phyloP scores from a whole-genome alignment of 140 eudicot species.

The Anethum foeniculum region DNA sequence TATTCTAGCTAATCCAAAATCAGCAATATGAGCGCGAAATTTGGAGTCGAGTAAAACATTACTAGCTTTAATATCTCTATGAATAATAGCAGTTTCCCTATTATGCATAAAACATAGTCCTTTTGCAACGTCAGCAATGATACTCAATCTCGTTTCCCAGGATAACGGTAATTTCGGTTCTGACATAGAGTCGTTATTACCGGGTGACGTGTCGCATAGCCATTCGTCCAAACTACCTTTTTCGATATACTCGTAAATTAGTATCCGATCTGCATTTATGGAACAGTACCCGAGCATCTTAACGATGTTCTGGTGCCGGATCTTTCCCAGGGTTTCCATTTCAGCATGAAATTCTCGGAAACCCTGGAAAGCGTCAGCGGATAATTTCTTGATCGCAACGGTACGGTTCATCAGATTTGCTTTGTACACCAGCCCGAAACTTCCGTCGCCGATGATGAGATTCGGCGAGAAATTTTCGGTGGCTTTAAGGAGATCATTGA shows the following conservation, averaged over 20 bases:
- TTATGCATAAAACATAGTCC: conserved; percentile 62
- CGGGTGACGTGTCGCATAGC: conserved; percentile 56
- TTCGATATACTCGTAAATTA: conserved; percentile 71
- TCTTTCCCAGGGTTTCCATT: conserved; percentile 79
- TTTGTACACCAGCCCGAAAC: conserved; percentile 73
- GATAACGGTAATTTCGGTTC: conserved; percentile 29
- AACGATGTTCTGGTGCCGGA: conserved; percentile 60
- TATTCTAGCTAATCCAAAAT: conserved; percentile 73
- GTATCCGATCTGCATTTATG: conserved; percentile 50
- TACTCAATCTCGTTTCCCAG: conserved; percentile 51
- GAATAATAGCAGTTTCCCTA: conserved; percentile 54
- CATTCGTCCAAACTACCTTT: conserved; percentile 85
- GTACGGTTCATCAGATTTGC: conserved; percentile 40
- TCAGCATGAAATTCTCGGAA: conserved; percentile 84
- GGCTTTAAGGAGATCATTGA: conserved; percentile 50
- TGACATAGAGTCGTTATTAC: neutral
- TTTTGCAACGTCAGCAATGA: conserved; percentile 53
- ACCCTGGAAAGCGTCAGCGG: conserved; percentile 78
- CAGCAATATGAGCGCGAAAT: conserved; percentile 79
- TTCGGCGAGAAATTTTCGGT: conserved; percentile 65
- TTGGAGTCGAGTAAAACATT: conserved; percentile 54
- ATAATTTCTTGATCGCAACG: conserved; percentile 68
- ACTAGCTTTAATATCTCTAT: conserved; percentile 83
- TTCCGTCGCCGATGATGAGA: conserved; percentile 85
- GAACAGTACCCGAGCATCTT: conserved; percentile 60